Conservation (phyloP, 2,329 filamentous ascomycete species). For the Sporothrix humicola region DNA sequence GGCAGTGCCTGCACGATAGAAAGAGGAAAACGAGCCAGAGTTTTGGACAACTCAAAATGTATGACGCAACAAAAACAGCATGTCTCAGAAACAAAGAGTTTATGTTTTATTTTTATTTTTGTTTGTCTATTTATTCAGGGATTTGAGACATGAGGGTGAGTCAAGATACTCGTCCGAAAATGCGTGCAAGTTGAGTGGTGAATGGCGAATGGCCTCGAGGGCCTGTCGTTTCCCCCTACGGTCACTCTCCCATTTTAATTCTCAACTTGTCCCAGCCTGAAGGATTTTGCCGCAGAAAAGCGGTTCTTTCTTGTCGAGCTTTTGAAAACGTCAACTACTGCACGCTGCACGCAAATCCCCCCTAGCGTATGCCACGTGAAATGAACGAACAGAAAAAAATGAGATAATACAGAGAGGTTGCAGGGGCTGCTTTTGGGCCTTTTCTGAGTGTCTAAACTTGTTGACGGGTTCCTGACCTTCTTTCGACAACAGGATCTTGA, state of each 20-base stretch:
- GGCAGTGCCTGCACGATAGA: not conserved
- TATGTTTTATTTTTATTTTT: no score
- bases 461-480: not conserved
- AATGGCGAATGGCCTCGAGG: not conserved
- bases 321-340: conserved; percentile 1
- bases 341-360: conserved; percentile 17
- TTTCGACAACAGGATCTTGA: not conserved
- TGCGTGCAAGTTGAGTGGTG: no score
- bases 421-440: not conserved
- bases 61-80: not conserved
- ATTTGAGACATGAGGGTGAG: no score
- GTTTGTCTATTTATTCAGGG: no score
- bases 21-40: not conserved
- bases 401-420: conserved; percentile 2
- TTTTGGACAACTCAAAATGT: no score
- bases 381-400: not conserved
- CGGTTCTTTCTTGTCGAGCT: not conserved
- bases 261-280: not conserved
- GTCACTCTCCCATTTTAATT: not conserved
- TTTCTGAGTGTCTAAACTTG: no score
- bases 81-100: not conserved
- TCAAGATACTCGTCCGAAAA: no score
- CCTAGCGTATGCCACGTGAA: conserved; percentile 29
- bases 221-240: not conserved
- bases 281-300: conserved; percentile 3